phyloP scores from a whole-genome alignment of 2,329 filamentous ascomycete species.

The Colletotrichum cordylinicola region DNA sequence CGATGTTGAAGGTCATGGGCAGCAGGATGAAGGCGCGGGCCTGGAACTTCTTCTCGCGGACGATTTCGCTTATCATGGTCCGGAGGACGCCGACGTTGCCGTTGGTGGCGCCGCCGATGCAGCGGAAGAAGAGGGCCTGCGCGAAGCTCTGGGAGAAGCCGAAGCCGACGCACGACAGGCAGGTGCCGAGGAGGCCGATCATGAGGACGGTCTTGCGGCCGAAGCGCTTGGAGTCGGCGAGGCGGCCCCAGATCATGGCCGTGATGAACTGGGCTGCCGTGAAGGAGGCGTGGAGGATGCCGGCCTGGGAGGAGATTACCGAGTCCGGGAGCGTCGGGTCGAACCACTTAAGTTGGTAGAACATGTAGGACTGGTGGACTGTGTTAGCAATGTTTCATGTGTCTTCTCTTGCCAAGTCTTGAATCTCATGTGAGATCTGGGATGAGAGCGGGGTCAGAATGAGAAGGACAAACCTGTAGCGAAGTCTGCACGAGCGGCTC shows the following conservation, averaged over 20 bases:
- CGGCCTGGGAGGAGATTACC: slow-evolving; percentile 78
- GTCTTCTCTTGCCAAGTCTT: background rate
- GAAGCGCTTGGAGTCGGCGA: slow-evolving; percentile 66
- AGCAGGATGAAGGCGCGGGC: slow-evolving; percentile 53
- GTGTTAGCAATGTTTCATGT: background rate
- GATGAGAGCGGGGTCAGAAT: slow-evolving; percentile 15
- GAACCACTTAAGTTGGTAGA: slow-evolving; percentile 87
- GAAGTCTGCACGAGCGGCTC: slow-evolving; percentile 85
- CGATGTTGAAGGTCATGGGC: slow-evolving; percentile 54
- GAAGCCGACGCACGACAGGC: slow-evolving; percentile 71
- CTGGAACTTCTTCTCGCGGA: slow-evolving; percentile 52
- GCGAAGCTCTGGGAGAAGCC: slow-evolving; percentile 73
- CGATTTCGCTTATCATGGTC: slow-evolving; percentile 68
- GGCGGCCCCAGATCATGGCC: slow-evolving; percentile 80
- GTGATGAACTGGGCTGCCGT: slow-evolving; percentile 84
- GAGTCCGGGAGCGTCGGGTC: slow-evolving; percentile 58
- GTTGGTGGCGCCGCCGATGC: slow-evolving; percentile 64
- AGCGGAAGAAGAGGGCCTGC: slow-evolving; percentile 69
- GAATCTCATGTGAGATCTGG: background rate
- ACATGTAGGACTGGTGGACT: slow-evolving; percentile 69
- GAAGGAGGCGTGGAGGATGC: slow-evolving; percentile 79
- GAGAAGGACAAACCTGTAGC: slow-evolving; percentile 45
- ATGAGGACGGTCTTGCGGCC: slow-evolving; percentile 82
- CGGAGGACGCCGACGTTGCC: slow-evolving; percentile 60
- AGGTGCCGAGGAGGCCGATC: slow-evolving; percentile 74